Evolutionary conservation across 495 filamentous ascomycete species (phyloP).

Genomic region (Aspergillus steynii): DNA sequence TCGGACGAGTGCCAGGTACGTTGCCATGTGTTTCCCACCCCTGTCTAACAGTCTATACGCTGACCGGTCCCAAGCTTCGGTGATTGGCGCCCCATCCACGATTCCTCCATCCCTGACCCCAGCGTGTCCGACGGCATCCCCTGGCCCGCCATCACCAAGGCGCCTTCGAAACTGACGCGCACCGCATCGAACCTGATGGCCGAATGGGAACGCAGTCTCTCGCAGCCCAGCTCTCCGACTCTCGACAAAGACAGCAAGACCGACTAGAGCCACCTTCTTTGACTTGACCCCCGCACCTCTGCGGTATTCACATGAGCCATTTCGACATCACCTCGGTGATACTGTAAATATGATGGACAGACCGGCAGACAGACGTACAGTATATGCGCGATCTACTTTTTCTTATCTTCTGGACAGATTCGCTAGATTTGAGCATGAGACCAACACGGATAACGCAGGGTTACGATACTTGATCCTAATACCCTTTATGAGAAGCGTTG

Average conservation of each 20-base stretch:
- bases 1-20: slow-evolving; percentile 56
- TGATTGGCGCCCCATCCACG: slow-evolving; percentile 38
- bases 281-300: slow-evolving; percentile 11
- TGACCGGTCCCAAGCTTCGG: slow-evolving; percentile 40
- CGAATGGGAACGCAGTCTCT: slow-evolving; percentile 68
- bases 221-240: slow-evolving; percentile 21
- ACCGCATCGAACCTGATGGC: slow-evolving; percentile 74
- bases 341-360: slow-evolving; percentile 25
- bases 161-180: slow-evolving; percentile 65
- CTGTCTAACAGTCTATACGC: slow-evolving; percentile 23
- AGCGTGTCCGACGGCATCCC: slow-evolving; percentile 59
- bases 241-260: slow-evolving; percentile 38
- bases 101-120: slow-evolving; percentile 33
- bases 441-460: slow-evolving; percentile 38
- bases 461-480: slow-evolving; percentile 37
- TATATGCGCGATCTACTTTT: slow-evolving; percentile 22
- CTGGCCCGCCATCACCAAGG: slow-evolving; percentile 63
- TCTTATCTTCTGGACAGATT: slow-evolving; percentile 12
- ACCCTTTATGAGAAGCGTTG: slow-evolving; percentile 34
- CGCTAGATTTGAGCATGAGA: slow-evolving; percentile 24
- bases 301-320: slow-evolving; percentile 4
- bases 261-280: slow-evolving; percentile 28
- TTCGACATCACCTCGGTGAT: slow-evolving; percentile 2
- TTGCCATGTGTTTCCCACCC: slow-evolving; percentile 10
- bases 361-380: slow-evolving; percentile 13